Evolutionary conservation across 257 asterid genomes (phyloP).

Genomic region (Gynochthodes officinalis): DNA sequence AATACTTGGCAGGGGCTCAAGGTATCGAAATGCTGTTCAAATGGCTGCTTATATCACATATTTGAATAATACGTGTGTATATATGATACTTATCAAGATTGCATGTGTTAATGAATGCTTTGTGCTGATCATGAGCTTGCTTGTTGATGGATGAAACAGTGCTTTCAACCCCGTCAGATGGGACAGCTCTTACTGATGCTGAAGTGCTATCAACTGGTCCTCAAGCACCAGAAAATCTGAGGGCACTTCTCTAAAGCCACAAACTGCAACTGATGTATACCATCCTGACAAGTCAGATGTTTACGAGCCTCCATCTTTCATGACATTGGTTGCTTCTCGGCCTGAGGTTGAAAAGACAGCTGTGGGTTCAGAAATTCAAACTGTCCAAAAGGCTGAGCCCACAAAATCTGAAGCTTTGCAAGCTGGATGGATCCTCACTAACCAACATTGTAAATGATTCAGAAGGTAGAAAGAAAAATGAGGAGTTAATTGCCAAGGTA

Average conservation of each 20-base stretch:
- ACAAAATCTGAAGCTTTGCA: constrained; percentile 46
- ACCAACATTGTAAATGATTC: constrained; percentile 69
- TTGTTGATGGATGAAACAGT: constrained; percentile 22
- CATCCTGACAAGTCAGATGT: constrained; percentile 41
- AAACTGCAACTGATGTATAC: constrained; percentile 29
- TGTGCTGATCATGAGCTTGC: neutral
- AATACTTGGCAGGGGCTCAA: neutral
- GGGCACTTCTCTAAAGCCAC: constrained; percentile 32
- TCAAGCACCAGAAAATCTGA: constrained; percentile 36
- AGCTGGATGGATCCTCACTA: constrained; percentile 72
- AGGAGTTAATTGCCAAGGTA: constrained; percentile 75
- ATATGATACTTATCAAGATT: neutral
- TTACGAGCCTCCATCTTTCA: constrained; percentile 72
- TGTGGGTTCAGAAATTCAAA: constrained; percentile 52
- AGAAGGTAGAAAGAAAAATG: constrained; percentile 80
- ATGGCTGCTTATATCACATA: neutral
- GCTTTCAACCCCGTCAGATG: constrained; percentile 39
- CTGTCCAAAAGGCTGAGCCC: constrained; percentile 35
- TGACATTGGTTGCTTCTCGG: constrained; percentile 60
- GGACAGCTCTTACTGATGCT: constrained; percentile 23
- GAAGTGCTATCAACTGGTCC: constrained; percentile 20
- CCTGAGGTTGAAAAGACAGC: constrained; percentile 20
- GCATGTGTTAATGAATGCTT: neutral
- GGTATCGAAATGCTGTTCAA: neutral
- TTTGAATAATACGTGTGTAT: neutral